Conservation (phyloP, 1,284 basidiomycete genomes). For the Sporisorium sorghi region DNA sequence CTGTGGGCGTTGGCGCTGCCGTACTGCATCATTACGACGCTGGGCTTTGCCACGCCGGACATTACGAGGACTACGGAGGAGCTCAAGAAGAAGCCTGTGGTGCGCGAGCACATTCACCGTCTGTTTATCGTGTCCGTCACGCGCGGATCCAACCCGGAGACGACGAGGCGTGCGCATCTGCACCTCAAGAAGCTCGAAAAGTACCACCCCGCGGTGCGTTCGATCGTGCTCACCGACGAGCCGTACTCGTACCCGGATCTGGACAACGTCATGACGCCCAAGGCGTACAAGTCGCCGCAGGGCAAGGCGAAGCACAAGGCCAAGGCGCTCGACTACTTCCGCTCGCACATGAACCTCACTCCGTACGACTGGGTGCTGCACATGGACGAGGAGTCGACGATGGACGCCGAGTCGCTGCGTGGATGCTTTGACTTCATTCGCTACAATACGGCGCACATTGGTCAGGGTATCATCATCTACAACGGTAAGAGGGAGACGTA, state of each 20-base stretch:
- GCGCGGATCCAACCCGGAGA: conserved; percentile 70
- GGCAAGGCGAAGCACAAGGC: conserved; percentile 71
- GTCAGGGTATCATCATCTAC: conserved; percentile 71
- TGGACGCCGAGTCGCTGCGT: conserved; percentile 70
- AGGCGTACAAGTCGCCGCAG: conserved; percentile 70
- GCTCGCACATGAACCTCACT: conserved; percentile 69
- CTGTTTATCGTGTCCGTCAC: conserved; percentile 71
- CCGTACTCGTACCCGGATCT: conserved; percentile 71
- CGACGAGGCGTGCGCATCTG: conserved; percentile 70
- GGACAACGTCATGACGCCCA: conserved; percentile 71
- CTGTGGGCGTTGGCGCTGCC: conserved; percentile 69
- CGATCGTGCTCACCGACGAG: conserved; percentile 71
- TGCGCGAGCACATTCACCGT: conserved; percentile 70
- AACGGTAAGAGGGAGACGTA: conserved; percentile 70
- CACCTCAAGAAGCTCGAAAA: conserved; percentile 70
- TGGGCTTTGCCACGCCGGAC: conserved; percentile 68
- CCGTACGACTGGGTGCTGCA: conserved; percentile 71
- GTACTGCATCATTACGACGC: conserved; percentile 70
- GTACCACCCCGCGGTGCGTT: conserved; percentile 70
- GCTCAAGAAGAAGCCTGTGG: conserved; percentile 69
- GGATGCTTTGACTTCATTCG: conserved; percentile 71
- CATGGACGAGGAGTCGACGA: conserved; percentile 71
- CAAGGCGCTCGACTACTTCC: conserved; percentile 71
- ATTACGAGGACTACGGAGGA: conserved; percentile 68
- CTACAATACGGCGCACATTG: conserved; percentile 70